Percentiles rank a stretch among this genome's conserved stretches.
These are phyloP conservation scores for Paracoccidioides lutzii DNA, from an alignment of 2,329 filamentous ascomycete genomes.

Conservation along the genomic window DNA sequence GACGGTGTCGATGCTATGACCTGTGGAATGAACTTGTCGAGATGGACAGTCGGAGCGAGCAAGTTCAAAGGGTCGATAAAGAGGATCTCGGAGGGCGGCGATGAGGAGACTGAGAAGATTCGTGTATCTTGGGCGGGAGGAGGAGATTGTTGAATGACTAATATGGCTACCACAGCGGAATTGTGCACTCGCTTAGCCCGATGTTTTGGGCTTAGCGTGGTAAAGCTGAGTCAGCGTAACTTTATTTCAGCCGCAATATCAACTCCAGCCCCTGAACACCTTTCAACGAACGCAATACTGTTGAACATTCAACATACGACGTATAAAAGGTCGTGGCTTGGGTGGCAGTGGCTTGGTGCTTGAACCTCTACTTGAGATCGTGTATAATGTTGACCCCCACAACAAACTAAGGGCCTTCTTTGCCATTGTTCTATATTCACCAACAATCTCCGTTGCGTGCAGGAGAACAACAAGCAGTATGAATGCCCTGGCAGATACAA, in stretches of 20 bases:
- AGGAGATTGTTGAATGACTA: background rate
- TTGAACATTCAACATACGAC: background rate
- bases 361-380: too few species aligned
- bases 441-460: background rate
- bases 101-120: background rate
- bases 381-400: too few species aligned
- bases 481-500: background rate
- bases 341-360: too few species aligned
- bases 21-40: conserved; percentile 25
- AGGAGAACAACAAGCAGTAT: background rate
- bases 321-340: background rate
- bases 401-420: background rate
- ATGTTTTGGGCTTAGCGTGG: conserved; percentile 14
- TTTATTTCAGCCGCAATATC: conserved; percentile 1
- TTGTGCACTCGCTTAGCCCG: conserved; percentile 28
- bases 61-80: conserved; percentile 10
- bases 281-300: background rate
- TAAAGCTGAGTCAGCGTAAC: background rate
- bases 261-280: background rate
- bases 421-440: background rate
- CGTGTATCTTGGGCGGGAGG: background rate
- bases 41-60: conserved; percentile 18
- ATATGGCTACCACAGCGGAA: background rate
- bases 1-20: conserved; percentile 29
- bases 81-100: conserved; percentile 4